phyloP scores from a whole-genome alignment of 176 grass and related monocot genomes.

The Musa acuminata region DNA sequence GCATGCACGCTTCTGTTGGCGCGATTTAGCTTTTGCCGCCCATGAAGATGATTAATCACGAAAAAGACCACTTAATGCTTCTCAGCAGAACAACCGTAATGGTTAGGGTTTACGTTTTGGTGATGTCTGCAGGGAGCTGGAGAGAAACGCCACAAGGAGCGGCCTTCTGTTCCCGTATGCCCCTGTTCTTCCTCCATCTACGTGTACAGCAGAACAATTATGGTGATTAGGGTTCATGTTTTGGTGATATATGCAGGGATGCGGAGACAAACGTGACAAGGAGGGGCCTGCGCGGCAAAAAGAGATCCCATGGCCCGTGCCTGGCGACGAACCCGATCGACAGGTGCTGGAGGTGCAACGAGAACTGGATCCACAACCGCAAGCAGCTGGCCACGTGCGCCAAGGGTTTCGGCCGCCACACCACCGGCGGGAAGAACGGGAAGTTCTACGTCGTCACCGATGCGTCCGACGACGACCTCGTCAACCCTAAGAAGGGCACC shows the following conservation, averaged over 20 bases:
- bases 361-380: conserved; percentile 51
- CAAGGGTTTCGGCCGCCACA: conserved; percentile 55
- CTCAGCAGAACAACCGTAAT: too few relatives aligned
- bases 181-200: too few relatives aligned
- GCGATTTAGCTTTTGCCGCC: neutral
- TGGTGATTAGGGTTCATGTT: too few relatives aligned
- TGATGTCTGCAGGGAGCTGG: too few relatives aligned
- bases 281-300: conserved; percentile 34
- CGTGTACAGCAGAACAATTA: too few relatives aligned
- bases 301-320: conserved; percentile 27
- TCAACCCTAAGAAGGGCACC: conserved; percentile 45
- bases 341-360: conserved; percentile 78
- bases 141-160: too few relatives aligned
- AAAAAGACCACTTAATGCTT: neutral
- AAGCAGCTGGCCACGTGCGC: conserved; percentile 60
- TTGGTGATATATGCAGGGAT: too few relatives aligned
- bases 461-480: conserved; percentile 46
- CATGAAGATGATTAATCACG: neutral
- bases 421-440: conserved; percentile 52
- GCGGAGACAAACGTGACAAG: neutral
- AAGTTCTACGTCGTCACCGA: conserved; percentile 69
- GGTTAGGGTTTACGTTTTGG: too few relatives aligned
- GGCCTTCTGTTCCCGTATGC: too few relatives aligned
- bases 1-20: neutral
- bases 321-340: conserved; percentile 80